phyloP scores from a whole-genome alignment of 2,329 filamentous ascomycete genomes.

The Colletotrichum noveboracense region DNA sequence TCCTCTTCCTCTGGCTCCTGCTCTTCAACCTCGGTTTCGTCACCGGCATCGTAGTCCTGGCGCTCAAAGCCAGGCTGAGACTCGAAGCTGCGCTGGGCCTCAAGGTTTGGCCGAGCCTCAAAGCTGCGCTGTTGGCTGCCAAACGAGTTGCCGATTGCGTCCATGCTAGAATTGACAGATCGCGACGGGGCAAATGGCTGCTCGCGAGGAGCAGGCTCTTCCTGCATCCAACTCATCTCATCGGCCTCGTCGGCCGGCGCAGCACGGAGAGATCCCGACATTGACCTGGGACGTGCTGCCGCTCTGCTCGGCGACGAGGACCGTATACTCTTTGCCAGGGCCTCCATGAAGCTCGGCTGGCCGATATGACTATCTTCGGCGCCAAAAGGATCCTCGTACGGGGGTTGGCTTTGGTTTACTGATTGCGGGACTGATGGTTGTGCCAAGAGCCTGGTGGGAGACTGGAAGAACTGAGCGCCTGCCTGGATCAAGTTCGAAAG shows the following conservation, averaged over 20 bases:
- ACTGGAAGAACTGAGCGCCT: conserved; percentile 21
- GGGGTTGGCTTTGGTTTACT: conserved; percentile 19
- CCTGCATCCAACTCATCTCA: conserved; percentile 49
- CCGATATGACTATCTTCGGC: conserved; percentile 28
- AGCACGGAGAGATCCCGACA: conserved; percentile 8
- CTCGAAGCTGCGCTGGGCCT: background rate
- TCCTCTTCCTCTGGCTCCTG: conserved; percentile 16
- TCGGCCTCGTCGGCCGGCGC: conserved; percentile 32
- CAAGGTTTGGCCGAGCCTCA: background rate
- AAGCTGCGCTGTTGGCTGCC: background rate
- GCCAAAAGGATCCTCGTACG: conserved; percentile 33
- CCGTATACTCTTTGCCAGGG: conserved; percentile 31
- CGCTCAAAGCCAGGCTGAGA: background rate
- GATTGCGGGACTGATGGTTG: conserved; percentile 1
- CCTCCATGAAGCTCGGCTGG: conserved; percentile 36
- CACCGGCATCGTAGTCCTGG: background rate
- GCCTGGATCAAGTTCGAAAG: conserved; percentile 19
- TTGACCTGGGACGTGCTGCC: background rate
- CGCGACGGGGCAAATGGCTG: conserved; percentile 5
- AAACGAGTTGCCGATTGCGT: conserved; percentile 4
- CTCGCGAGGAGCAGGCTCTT: conserved; percentile 21
- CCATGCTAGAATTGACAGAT: conserved; percentile 9
- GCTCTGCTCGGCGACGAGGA: background rate
- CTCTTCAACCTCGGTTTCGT: conserved; percentile 10
- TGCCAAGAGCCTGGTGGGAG: background rate